Conservation (phyloP, 2,329 filamentous ascomycete species). For the Diaporthe citrichinensis region DNA sequence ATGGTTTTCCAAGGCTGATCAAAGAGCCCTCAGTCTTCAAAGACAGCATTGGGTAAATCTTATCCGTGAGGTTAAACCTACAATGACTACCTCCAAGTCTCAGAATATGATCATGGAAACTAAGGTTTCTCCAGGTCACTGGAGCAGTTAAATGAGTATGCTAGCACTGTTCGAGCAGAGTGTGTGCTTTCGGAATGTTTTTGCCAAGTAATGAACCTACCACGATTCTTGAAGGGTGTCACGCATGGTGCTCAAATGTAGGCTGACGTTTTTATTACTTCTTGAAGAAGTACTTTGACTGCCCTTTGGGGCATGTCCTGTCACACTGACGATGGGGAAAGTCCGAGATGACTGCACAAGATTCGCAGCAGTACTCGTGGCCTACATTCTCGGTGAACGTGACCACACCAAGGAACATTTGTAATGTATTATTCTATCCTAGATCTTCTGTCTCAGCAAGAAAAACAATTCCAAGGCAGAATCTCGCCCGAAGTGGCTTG, state of each 20-base stretch:
- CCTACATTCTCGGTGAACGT: not conserved
- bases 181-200: not conserved
- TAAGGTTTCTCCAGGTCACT: no score
- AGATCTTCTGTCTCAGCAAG: not conserved
- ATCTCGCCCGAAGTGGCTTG: not conserved
- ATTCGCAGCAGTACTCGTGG: not conserved
- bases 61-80: no score
- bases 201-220: not conserved
- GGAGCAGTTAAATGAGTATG: no score
- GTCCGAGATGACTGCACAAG: not conserved
- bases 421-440: not conserved
- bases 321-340: not conserved
- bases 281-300: not conserved
- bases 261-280: no score
- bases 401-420: not conserved
- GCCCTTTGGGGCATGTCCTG: not conserved
- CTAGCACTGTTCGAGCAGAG: not conserved
- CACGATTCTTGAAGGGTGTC: not conserved
- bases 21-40: no score
- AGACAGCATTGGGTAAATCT: no score
- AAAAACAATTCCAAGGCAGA: no score
- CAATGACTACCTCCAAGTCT: not conserved
- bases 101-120: not conserved
- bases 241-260: not conserved
- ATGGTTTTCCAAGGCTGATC: no score